phyloP scores from a whole-genome alignment of 2,329 filamentous ascomycete genomes.

The Fonsecaea erecta region DNA sequence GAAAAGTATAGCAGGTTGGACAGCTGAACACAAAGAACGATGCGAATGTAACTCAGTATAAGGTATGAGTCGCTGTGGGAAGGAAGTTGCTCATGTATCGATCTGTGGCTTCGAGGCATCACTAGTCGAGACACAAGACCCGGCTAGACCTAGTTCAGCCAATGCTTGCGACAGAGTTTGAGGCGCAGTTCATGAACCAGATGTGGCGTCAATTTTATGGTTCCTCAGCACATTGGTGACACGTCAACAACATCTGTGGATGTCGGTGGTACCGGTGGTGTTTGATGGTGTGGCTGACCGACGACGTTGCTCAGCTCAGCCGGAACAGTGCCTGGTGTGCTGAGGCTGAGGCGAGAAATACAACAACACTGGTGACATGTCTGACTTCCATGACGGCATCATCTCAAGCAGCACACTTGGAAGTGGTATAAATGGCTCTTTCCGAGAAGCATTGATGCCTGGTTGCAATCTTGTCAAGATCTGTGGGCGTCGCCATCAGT shows the following conservation, averaged over 20 bases:
- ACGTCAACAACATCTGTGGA: too few relatives aligned
- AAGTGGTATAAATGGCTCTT: background rate
- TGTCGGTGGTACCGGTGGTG: too few relatives aligned
- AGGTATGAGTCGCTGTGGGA: background rate
- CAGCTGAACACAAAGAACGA: background rate
- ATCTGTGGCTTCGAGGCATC: background rate
- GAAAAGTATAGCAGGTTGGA: background rate
- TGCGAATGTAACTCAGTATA: background rate
- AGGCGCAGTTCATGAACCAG: background rate
- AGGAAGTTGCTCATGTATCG: background rate
- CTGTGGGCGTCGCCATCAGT: too few relatives aligned
- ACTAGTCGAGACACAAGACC: background rate
- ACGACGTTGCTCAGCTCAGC: background rate
- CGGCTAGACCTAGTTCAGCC: background rate
- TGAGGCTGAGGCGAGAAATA: background rate
- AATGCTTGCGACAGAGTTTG: background rate
- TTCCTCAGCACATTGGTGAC: background rate
- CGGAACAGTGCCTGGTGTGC: background rate
- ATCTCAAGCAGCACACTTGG: background rate
- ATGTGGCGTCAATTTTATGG: background rate
- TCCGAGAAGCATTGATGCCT: slow-evolving; percentile 17
- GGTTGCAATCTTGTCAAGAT: background rate
- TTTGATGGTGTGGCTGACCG: background rate
- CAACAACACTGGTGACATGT: too few relatives aligned
- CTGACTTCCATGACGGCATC: slow-evolving; percentile 1